A percentile compares a stretch with the other conserved stretches of the same genome.
phyloP scores from a whole-genome alignment of 2,329 filamentous ascomycete species.

The Aspergillus sp. region DNA sequence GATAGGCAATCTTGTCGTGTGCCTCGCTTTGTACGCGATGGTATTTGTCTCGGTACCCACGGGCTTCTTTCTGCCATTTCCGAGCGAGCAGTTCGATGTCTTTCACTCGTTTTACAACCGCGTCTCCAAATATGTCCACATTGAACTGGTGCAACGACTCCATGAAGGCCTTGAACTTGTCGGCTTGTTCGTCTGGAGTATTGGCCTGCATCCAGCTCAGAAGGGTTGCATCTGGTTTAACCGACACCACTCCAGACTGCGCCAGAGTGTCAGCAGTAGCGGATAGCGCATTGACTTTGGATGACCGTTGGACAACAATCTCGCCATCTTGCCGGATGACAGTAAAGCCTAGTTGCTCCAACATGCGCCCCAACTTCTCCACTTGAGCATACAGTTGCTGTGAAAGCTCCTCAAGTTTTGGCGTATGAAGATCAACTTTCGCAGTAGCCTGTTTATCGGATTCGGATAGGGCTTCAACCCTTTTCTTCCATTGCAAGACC shows the following conservation, averaged over 20 bases:
- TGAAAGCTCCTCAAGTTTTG: slow-evolving; percentile 77
- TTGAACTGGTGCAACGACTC: slow-evolving; percentile 75
- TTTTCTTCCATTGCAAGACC: slow-evolving; percentile 66
- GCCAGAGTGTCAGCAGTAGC: slow-evolving; percentile 35
- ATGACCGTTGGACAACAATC: slow-evolving; percentile 73
- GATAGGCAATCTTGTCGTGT: slow-evolving; percentile 94
- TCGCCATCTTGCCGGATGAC: slow-evolving; percentile 70
- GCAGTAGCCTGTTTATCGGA: slow-evolving; percentile 40
- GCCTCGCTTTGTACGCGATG: slow-evolving; percentile 78
- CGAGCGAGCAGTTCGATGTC: slow-evolving; percentile 91
- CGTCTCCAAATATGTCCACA: slow-evolving; percentile 78
- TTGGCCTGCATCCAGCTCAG: slow-evolving; percentile 79
- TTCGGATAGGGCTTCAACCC: slow-evolving; percentile 38
- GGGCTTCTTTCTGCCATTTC: slow-evolving; percentile 88
- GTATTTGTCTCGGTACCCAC: slow-evolving; percentile 82
- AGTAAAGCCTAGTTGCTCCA: slow-evolving; percentile 84
- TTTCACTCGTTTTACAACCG: slow-evolving; percentile 83
- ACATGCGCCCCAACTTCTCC: slow-evolving; percentile 75
- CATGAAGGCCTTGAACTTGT: slow-evolving; percentile 74
- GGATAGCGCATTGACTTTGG: slow-evolving; percentile 50
- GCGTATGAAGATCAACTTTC: slow-evolving; percentile 68
- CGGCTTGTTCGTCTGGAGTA: slow-evolving; percentile 65
- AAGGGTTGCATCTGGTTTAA: slow-evolving; percentile 65
- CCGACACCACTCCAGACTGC: slow-evolving; percentile 36
- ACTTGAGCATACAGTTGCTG: slow-evolving; percentile 81